Evolutionary conservation across 257 asterid genomes (phyloP).

Genomic region (Forsythia viridissima): DNA sequence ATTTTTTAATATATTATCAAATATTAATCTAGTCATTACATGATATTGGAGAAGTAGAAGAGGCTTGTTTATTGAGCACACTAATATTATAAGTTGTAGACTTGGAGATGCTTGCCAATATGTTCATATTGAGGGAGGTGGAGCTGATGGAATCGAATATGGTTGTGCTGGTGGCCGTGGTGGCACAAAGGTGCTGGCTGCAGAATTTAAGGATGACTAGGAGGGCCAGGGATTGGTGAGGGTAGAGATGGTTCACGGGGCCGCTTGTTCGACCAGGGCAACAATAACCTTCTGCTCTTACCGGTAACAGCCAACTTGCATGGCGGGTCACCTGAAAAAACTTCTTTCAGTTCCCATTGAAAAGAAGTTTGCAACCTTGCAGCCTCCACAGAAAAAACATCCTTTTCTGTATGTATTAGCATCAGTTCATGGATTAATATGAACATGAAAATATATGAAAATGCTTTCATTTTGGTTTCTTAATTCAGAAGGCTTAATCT

Average conservation of each 20-base stretch:
- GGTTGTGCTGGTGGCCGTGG: neutral
- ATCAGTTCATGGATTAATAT: too few species aligned
- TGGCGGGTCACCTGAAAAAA: neutral
- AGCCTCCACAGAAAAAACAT: neutral
- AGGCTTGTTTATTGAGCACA: too few species aligned
- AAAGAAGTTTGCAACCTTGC: neutral
- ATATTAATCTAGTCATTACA: too few species aligned
- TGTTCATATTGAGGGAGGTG: too few species aligned
- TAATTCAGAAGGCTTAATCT: too few species aligned
- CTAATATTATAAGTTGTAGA: too few species aligned
- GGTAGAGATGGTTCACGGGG: neutral
- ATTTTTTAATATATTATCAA: too few species aligned
- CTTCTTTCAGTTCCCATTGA: neutral
- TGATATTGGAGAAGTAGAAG: too few species aligned
- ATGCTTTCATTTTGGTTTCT: too few species aligned
- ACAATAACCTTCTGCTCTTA: neutral
- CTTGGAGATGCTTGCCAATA: too few species aligned
- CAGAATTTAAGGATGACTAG: neutral
- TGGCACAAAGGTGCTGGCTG: neutral
- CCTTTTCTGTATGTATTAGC: neutral
- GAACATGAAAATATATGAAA: too few species aligned
- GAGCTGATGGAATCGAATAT: too few species aligned
- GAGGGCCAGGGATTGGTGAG: neutral
- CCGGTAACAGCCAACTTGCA: neutral
- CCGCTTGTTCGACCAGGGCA: neutral